Conservation (phyloP, 805 yeast genomes). For the Zygotorulaspora florentina region DNA sequence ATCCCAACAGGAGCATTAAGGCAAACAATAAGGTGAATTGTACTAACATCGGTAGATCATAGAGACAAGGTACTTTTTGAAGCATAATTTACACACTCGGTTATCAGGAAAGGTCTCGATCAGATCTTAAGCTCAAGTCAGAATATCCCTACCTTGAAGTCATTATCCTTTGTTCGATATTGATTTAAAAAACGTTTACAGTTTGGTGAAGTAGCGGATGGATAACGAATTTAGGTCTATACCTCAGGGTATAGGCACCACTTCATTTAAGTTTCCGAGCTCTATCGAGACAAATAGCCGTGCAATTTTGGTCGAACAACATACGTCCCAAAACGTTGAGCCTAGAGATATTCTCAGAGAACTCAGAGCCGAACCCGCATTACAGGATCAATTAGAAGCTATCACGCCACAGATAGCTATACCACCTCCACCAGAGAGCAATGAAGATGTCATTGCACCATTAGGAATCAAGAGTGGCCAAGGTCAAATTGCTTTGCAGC, state of each 20-base stretch:
- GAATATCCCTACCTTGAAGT: too few relatives aligned
- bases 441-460: constrained; percentile 3
- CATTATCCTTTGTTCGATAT: too few relatives aligned
- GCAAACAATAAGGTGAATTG: not conserved
- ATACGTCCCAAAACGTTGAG: not conserved
- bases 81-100: too few relatives aligned
- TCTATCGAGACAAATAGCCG: not conserved
- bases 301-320: not conserved
- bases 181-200: too few relatives aligned
- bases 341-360: not conserved
- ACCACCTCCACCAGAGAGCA: constrained; percentile 12
- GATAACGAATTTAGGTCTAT: constrained; percentile 30
- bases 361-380: not conserved
- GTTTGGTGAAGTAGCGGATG: constrained; percentile 14
- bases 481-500: not conserved
- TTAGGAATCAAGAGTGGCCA: not conserved
- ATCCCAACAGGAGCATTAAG: too few relatives aligned
- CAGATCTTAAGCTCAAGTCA: too few relatives aligned
- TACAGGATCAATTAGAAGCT: not conserved
- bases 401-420: constrained; percentile 12
- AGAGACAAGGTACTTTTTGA: too few relatives aligned
- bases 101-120: too few relatives aligned
- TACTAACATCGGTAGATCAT: not conserved
- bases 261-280: constrained; percentile 9
- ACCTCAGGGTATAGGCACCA: constrained; percentile 12